Evolutionary conservation across 78 protist species (phyloP).

Genomic region (Cavenderia fasciculata): DNA sequence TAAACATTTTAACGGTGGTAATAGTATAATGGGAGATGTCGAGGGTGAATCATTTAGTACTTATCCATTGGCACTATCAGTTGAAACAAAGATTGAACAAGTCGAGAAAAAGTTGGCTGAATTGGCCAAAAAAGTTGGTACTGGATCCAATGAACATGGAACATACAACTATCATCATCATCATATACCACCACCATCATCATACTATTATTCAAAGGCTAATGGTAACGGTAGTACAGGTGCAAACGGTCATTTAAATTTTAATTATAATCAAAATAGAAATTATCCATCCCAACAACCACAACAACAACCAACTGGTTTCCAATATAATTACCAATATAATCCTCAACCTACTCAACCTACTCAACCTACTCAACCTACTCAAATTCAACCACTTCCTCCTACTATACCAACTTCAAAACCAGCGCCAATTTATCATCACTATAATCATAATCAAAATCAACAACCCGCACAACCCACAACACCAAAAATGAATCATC

Average conservation of each 20-base stretch:
- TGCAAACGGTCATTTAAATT: no score
- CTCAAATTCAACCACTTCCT: no score
- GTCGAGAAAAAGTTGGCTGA: background rate
- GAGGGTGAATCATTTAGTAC: no score
- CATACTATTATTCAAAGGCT: background rate
- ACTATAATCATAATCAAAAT: no score
- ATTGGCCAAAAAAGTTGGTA: background rate
- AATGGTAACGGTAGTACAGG: no score
- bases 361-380: background rate
- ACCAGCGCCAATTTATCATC: no score
- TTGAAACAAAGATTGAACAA: background rate
- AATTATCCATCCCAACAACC: background rate
- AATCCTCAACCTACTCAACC: background rate
- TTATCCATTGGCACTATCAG: background rate
- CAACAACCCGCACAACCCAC: no score
- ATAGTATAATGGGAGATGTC: background rate
- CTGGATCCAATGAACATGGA: background rate
- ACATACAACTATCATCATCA: background rate
- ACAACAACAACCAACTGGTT: background rate
- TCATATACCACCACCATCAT: background rate
- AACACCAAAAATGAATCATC: background rate
- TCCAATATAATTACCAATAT: background rate
- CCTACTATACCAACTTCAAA: no score
- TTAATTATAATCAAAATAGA: background rate
- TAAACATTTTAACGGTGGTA: no score